These are phyloP conservation scores for Fusarium floridanum DNA, from an alignment of 2,329 filamentous ascomycete genomes.

Conservation along the genomic window DNA sequence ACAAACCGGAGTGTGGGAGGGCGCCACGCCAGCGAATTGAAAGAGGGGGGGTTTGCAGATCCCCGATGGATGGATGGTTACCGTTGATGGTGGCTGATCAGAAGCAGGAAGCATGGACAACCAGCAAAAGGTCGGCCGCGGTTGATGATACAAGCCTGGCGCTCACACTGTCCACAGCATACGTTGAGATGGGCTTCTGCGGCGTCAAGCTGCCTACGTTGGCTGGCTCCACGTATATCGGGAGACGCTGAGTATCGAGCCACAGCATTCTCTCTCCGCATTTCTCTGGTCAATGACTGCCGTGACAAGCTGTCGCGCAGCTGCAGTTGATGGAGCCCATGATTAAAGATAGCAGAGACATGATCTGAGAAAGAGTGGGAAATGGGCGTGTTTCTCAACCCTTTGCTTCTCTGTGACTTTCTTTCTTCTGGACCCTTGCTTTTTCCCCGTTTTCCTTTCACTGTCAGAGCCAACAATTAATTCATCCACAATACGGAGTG, in stretches of 20 bases:
- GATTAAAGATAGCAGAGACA: slow-evolving; percentile 1
- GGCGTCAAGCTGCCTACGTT: slow-evolving; percentile 9
- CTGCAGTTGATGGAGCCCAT: not conserved
- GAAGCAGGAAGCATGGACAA: not conserved
- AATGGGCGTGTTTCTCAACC: slow-evolving; percentile 4
- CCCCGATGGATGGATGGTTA: slow-evolving; percentile 9
- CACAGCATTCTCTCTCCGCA: slow-evolving; percentile 28
- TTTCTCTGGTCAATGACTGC: slow-evolving; percentile 2
- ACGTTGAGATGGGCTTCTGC: slow-evolving; percentile 15
- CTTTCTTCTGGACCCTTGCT: not conserved
- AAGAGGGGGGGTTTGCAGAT: slow-evolving; percentile 3
- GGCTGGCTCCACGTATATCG: slow-evolving; percentile 34
- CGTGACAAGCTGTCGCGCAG: slow-evolving; percentile 30
- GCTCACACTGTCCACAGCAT: slow-evolving; percentile 13
- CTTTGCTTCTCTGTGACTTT: slow-evolving; percentile 8
- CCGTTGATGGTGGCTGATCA: slow-evolving; percentile 11
- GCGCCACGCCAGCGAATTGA: slow-evolving; percentile 31
- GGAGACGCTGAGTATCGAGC: slow-evolving; percentile 17
- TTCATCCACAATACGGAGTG: not conserved
- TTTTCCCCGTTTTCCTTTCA: not conserved
- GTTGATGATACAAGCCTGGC: not conserved
- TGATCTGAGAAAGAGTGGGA: not conserved
- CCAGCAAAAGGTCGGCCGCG: not conserved
- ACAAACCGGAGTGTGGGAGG: slow-evolving; percentile 22
- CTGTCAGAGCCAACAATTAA: slow-evolving; percentile 5